A percentile compares a stretch with the other conserved stretches of the same genome.
Evolutionary conservation across 495 filamentous ascomycete species (phyloP).

Genomic region (Xylaria sp.): DNA sequence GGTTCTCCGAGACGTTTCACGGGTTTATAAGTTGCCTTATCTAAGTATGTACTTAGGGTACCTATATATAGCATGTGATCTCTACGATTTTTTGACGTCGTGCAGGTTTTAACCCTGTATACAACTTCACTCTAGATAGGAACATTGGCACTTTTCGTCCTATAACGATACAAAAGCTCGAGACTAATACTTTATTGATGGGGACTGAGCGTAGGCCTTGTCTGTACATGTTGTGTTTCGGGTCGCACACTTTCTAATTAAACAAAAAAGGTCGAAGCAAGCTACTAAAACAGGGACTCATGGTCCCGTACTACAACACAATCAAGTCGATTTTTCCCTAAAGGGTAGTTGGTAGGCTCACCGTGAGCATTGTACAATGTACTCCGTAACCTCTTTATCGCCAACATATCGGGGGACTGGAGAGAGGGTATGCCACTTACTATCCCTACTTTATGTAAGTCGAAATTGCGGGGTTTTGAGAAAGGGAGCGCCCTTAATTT

Average conservation of each 20-base stretch:
- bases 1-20: background rate
- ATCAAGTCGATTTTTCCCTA: background rate
- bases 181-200: conserved; percentile 5
- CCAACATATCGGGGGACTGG: background rate
- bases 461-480: background rate
- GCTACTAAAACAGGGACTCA: background rate
- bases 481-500: background rate
- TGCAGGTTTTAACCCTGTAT: background rate
- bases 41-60: background rate
- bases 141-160: background rate
- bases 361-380: conserved; percentile 16
- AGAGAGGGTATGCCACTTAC: conserved; percentile 3
- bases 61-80: background rate
- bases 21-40: background rate
- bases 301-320: background rate
- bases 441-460: conserved; percentile 1
- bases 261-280: conserved; percentile 15
- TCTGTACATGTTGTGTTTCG: background rate
- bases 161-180: background rate
- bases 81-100: background rate
- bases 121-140: background rate
- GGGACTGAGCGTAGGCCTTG: background rate
- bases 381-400: background rate
- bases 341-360: background rate
- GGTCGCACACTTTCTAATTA: background rate